Percentiles rank a stretch among this genome's conserved stretches.
phyloP scores from a whole-genome alignment of 345 rosid species.

The Turritis glabra region DNA sequence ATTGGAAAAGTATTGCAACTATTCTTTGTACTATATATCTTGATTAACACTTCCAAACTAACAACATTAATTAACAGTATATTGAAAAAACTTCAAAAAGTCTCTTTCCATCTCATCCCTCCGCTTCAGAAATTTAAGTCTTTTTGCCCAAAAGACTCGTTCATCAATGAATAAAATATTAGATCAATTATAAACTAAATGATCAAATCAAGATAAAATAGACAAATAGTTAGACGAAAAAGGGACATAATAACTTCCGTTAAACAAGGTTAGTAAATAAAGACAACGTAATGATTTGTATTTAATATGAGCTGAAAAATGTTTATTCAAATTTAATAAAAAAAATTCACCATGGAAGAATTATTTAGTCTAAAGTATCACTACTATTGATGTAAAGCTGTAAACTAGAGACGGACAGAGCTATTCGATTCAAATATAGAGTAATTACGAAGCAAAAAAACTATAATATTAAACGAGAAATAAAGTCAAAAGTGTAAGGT shows the following conservation, averaged over 20 bases:
- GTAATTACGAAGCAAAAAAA: not conserved
- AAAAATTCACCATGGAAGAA: not conserved
- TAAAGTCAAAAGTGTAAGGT: conserved; percentile 1
- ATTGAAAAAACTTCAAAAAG: not conserved
- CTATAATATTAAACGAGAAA: conserved; percentile 2
- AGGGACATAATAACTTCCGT: conserved; percentile 22
- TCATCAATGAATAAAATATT: not conserved
- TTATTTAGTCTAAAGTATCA: not conserved
- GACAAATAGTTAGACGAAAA: conserved; percentile 2
- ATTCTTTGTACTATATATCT: not conserved
- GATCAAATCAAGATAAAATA: not conserved
- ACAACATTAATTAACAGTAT: not conserved
- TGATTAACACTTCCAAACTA: conserved; percentile 20
- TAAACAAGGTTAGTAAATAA: not conserved
- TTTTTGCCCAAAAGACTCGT: not conserved
- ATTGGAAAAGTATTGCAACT: not conserved
- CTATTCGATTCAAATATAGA: not conserved
- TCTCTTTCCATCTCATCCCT: not conserved
- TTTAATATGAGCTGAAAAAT: not conserved
- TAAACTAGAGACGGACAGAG: not conserved
- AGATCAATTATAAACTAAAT: not conserved
- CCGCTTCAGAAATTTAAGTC: conserved; percentile 3
- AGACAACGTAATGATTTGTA: not conserved
- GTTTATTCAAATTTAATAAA: not conserved
- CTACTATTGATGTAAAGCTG: not conserved